Evolutionary conservation across 2,329 filamentous ascomycete species (phyloP), one percentile per base, ranked within the genome.

Genomic region (Lachnum nothofagi): DNA sequence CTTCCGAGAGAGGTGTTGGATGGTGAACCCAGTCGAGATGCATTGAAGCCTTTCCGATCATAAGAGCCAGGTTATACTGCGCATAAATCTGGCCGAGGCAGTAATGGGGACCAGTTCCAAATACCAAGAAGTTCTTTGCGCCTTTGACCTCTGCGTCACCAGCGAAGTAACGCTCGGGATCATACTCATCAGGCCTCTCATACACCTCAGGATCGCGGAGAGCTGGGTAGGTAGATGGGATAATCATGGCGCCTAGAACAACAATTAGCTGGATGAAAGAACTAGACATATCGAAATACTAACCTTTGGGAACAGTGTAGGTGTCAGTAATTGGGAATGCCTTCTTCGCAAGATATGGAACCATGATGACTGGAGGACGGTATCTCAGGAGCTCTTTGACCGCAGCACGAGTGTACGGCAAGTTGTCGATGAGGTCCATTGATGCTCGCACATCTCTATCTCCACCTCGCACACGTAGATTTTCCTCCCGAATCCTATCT

Each of bases 361-460:
- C 88, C 89, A 98, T 95, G 69, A 96, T 79, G 63, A 98, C 93
- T 48, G 93, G 93, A 56, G 93, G 93, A 48, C 91, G 87, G 76
- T 94, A 97, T 65, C 93, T 88, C 57, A 95, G 80, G 50, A 89
- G 85, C 73, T 95, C 90, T 61, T 87, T 89, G 58, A 97, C 87
- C 37, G 95, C 88, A 34, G 90, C 91, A 51, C 89, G 86, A 37
- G 93, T 97, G 70, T 94, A 96, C 12, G 81, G 80, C 77, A 96
- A 81, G 44, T 85, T 83, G 65, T 97, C 93, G 40, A 97, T 80
- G 70, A 93, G 78, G 50, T 95, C 90, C 75, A 97, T 83, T 59
- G 79, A 82, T 56, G 95, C 71, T 14, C 79, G 74, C 19, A 80
- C 83, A 56, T 86, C 72, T 54, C 80, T 74, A 65, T 95, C 80